Evolutionary conservation across 192 early-diverging fungal species (phyloP).

Genomic region (Coemansia sp.): DNA sequence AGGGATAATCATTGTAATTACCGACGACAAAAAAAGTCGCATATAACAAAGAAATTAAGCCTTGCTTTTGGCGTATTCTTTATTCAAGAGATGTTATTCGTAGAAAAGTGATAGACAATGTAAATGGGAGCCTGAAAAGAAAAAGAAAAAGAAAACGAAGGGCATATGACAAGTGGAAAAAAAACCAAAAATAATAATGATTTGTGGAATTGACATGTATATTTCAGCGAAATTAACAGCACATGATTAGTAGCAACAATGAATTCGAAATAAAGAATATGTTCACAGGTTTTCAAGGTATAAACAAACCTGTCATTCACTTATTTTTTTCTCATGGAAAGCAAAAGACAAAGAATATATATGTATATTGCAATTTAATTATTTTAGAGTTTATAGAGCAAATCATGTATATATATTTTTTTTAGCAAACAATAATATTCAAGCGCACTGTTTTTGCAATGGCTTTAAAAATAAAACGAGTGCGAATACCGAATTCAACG

Average conservation of each 20-base stretch:
- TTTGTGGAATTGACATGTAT: too few relatives aligned
- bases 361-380: background rate
- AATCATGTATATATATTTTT: background rate
- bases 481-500: too few relatives aligned
- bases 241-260: background rate
- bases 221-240: too few relatives aligned
- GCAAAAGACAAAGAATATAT: background rate
- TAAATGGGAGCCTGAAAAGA: background rate
- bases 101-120: background rate
- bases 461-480: too few relatives aligned
- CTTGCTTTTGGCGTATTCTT: background rate
- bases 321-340: background rate
- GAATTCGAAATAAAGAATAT: background rate
- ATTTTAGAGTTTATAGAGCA: background rate
- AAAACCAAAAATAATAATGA: too few relatives aligned
- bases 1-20: background rate
- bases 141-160: too few relatives aligned
- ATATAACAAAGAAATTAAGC: background rate
- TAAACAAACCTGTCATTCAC: background rate
- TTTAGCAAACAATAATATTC: too few relatives aligned
- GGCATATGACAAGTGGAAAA: too few relatives aligned
- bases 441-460: too few relatives aligned
- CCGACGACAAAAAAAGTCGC: background rate
- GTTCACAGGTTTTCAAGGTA: background rate
- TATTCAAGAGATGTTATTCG: background rate